Percentiles rank a stretch among this genome's conserved stretches.
Conservation (phyloP, 805 yeast genomes). For the Candida manassasensis region DNA sequence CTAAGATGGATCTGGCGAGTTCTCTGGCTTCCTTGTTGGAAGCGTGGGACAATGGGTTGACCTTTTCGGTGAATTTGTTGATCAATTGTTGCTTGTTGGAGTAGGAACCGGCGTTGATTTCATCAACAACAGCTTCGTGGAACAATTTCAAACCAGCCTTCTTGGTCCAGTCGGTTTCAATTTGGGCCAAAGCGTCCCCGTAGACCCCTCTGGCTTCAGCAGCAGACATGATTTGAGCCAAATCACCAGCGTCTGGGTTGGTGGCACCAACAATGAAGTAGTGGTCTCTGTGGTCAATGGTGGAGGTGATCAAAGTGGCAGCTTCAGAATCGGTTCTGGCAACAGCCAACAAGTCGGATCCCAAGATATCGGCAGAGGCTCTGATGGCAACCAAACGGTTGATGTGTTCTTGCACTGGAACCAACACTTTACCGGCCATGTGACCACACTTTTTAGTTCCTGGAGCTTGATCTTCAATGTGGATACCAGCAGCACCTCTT, state of each 20-base stretch:
- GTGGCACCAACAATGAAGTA: slow-evolving; percentile 88
- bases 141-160: slow-evolving; percentile 82
- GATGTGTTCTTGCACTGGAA: slow-evolving; percentile 96
- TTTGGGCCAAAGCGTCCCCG: slow-evolving; percentile 63
- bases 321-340: slow-evolving; percentile 98
- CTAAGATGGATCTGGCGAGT: slow-evolving; percentile 69
- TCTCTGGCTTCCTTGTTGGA: slow-evolving; percentile 78
- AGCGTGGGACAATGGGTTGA: slow-evolving; percentile 69
- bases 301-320: slow-evolving; percentile 88
- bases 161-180: slow-evolving; percentile 79
- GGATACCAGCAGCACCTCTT: slow-evolving; percentile 98
- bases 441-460: slow-evolving; percentile 99
- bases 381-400: slow-evolving; percentile 91
- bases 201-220: slow-evolving; percentile 74
- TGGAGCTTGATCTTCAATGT: slow-evolving; percentile 98
- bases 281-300: slow-evolving; percentile 93
- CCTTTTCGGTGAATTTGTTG: slow-evolving; percentile 58
- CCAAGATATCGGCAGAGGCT: slow-evolving; percentile 91
- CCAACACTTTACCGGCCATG: slow-evolving; percentile 98
- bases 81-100: slow-evolving; percentile 61
- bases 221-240: slow-evolving; percentile 71
- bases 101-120: slow-evolving; percentile 56
- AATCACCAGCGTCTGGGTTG: slow-evolving; percentile 71
- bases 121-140: slow-evolving; percentile 88
- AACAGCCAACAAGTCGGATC: slow-evolving; percentile 78